Base-by-base conservation (phyloP, 768 basidiomycete species). In the Boletus edulis region DNA sequence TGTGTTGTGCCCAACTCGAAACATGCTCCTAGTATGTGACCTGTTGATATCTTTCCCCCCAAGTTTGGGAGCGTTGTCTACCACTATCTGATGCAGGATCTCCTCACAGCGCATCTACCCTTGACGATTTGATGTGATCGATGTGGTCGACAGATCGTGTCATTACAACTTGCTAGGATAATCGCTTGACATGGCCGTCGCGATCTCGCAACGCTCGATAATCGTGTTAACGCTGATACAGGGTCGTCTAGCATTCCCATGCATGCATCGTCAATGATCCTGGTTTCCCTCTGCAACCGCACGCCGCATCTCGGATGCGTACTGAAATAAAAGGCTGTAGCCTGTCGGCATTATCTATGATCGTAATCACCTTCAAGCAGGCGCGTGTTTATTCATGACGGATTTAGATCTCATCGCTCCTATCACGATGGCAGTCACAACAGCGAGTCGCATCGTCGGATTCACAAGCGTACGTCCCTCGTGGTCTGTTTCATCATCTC, bases 11-110 rank as follows among this genome's bases (percentile, higher is more conserved):
- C 24, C 29, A 40, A 11, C 39, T 34, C 11, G 34, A 40, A 3
- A 12, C 58, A 44, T 41, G 43, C 55, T 27, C 13, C 41, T 17
- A 38, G 49, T 51, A 46, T 39, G 59, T 59, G 52, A 49, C 49
- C 4, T 18, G 13, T 49, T 42, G 47, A 42, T 52, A 22, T 37
- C 29, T 40, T 13, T 14, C 45, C 7, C 7, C 27, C 18, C 22
- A 15, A 20, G 34, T 46, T 44, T 15, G 39, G 46, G 22, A 10
- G 39, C 6, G 35, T 24, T 35, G 47, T 59, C 41, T 49, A 43
- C 27, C 32, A 43, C 20, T 29, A 49, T 59, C 58, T 54, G 43
- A 39, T 32, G 34, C 29, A 55, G 31, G 47, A 49, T 60, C 47
- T 59, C 51, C 8, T 54, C 11, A 13, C 12, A 46, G 7, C 39